phyloP scores from a whole-genome alignment of 2,329 filamentous ascomycete genomes.

The Plectosphaerella cucumerina region DNA sequence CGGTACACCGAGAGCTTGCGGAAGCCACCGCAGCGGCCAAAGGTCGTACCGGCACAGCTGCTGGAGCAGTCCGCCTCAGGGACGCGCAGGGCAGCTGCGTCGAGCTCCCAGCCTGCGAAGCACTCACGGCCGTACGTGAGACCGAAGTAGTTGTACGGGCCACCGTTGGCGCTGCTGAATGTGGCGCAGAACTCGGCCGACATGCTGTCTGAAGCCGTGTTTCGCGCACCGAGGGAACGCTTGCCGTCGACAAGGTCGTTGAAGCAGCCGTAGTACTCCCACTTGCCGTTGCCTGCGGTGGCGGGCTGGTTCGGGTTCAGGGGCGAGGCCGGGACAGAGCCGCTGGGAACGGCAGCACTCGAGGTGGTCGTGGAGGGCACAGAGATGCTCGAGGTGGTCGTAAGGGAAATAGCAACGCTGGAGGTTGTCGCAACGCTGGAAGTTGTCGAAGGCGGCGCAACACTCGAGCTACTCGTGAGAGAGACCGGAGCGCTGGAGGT shows the following conservation, averaged over 20 bases:
- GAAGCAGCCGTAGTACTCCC: constrained; percentile 19
- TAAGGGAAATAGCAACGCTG: background rate
- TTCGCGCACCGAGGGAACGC: constrained; percentile 9
- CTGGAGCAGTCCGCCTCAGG: constrained; percentile 15
- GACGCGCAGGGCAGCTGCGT: constrained; percentile 7
- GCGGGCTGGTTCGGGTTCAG: constrained; percentile 7
- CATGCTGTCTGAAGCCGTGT: constrained; percentile 13
- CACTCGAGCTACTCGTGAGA: background rate
- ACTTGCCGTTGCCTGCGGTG: constrained; percentile 8
- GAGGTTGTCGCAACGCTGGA: background rate
- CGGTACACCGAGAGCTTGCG: constrained; percentile 16
- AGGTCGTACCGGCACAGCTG: constrained; percentile 8
- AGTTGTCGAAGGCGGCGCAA: background rate
- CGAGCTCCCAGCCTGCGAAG: constrained; percentile 15
- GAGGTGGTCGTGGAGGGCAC: background rate
- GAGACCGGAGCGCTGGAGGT: background rate
- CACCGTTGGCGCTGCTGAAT: constrained; percentile 16
- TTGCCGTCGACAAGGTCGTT: constrained; percentile 14
- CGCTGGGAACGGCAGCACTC: background rate
- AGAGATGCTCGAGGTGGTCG: background rate
- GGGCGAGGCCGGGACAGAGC: background rate
- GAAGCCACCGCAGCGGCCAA: constrained; percentile 13
- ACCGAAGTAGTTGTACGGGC: constrained; percentile 17
- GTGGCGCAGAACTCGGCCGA: constrained; percentile 17
- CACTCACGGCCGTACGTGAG: constrained; percentile 17